Conservation (phyloP, 495 filamentous ascomycete species). For the Hamigera avellanea region DNA sequence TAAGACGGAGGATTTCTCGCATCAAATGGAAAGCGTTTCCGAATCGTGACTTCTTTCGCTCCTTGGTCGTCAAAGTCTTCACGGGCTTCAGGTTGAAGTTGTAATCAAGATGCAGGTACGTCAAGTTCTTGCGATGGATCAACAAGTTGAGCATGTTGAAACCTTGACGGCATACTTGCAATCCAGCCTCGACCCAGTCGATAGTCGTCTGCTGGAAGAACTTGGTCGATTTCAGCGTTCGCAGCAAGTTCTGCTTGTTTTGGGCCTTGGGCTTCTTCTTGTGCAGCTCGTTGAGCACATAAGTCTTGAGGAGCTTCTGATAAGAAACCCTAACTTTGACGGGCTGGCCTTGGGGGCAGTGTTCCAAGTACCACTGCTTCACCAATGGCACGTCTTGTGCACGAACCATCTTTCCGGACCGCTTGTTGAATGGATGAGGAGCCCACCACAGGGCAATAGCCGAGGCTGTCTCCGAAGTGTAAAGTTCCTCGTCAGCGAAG, state of each 20-base stretch:
- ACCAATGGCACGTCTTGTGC: constrained; percentile 95
- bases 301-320: constrained; percentile 95
- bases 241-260: constrained; percentile 86
- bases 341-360: constrained; percentile 83
- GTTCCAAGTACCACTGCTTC: constrained; percentile 98
- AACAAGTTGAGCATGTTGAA: constrained; percentile 99
- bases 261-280: constrained; percentile 89
- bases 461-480: constrained; percentile 79
- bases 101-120: constrained; percentile 97
- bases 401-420: constrained; percentile 95
- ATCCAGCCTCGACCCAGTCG: constrained; percentile 97
- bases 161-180: constrained; percentile 95
- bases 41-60: constrained; percentile 98
- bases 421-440: constrained; percentile 88
- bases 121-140: constrained; percentile 97
- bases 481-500: constrained; percentile 79
- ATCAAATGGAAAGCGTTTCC: constrained; percentile 99
- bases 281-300: constrained; percentile 92
- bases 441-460: constrained; percentile 98
- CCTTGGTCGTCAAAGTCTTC: constrained; percentile 97
- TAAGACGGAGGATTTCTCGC: constrained; percentile 95
- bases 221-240: constrained; percentile 85
- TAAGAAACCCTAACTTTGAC: constrained; percentile 99
- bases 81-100: constrained; percentile 99
- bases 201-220: constrained; percentile 99